Conservation (phyloP, 805 yeast genomes). For the Starmera dryadoides region DNA sequence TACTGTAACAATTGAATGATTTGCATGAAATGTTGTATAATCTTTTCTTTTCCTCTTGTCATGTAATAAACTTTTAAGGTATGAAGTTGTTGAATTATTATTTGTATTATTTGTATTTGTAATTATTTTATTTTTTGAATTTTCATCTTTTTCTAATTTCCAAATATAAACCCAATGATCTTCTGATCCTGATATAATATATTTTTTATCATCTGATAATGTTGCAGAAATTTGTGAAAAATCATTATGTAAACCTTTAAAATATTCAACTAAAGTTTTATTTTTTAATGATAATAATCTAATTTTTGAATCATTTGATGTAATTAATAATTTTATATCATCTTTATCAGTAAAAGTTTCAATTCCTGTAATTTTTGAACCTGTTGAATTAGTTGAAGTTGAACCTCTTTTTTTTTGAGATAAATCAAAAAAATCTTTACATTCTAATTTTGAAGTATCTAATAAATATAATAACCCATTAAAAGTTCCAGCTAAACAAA, state of each 20-base stretch:
- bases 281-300: constrained; percentile 54
- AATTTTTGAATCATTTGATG: constrained; percentile 78
- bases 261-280: constrained; percentile 52
- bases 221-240: constrained; percentile 68
- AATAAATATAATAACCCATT: constrained; percentile 59
- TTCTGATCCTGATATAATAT: constrained; percentile 75
- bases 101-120: no score
- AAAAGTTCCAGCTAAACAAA: constrained; percentile 69
- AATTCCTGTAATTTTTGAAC: constrained; percentile 73
- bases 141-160: constrained; percentile 35
- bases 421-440: constrained; percentile 36
- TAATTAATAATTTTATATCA: constrained; percentile 43
- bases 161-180: constrained; percentile 85
- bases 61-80: constrained; percentile 8
- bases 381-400: constrained; percentile 17
- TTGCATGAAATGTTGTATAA: constrained; percentile 71
- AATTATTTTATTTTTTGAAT: constrained; percentile 3
- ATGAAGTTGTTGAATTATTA: constrained; percentile 3
- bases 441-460: constrained; percentile 56
- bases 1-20: constrained; percentile 63
- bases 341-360: constrained; percentile 34
- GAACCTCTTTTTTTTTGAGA: constrained; percentile 27
- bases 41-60: constrained; percentile 42
- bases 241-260: constrained; percentile 67
- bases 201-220: constrained; percentile 45